A percentile compares a stretch with the other conserved stretches of the same genome.
These are phyloP conservation scores for Talaromyces sp. DNA, from an alignment of 2,329 filamentous ascomycete species.

Conservation along the genomic window DNA sequence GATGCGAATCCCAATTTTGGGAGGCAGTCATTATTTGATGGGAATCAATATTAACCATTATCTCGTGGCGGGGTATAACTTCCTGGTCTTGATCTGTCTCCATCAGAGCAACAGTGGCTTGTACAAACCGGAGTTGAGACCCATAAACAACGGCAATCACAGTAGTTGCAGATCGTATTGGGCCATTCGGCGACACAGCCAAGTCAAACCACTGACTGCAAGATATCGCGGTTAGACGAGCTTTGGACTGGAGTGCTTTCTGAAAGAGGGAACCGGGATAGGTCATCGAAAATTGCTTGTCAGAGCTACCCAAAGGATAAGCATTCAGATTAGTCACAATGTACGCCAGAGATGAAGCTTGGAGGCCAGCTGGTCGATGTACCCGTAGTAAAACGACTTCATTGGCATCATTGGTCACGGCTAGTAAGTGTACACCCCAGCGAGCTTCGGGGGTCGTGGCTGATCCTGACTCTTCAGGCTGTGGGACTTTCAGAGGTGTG, in stretches of 20 bases:
- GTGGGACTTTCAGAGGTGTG: slow-evolving; percentile 30
- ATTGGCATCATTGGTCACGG: slow-evolving; percentile 43
- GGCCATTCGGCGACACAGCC: neutral
- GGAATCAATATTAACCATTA: slow-evolving; percentile 16
- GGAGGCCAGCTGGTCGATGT: slow-evolving; percentile 12
- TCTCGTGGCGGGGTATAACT: slow-evolving; percentile 4
- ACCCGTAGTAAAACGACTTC: slow-evolving; percentile 39
- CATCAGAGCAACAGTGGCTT: slow-evolving; percentile 20
- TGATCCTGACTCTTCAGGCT: neutral
- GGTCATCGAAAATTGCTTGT: slow-evolving; percentile 16
- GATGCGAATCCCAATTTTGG: slow-evolving; percentile 13
- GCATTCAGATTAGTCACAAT: slow-evolving; percentile 31
- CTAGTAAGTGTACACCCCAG: slow-evolving; percentile 41
- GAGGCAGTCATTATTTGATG: slow-evolving; percentile 9
- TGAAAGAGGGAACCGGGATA: slow-evolving; percentile 35
- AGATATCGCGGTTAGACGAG: slow-evolving; percentile 30
- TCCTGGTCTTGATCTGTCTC: slow-evolving; percentile 2
- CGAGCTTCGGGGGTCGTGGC: slow-evolving; percentile 24
- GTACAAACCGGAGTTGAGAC: slow-evolving; percentile 31
- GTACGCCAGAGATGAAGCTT: slow-evolving; percentile 15
- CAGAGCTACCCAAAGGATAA: slow-evolving; percentile 18
- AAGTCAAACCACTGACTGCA: slow-evolving; percentile 38
- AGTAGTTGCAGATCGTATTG: slow-evolving; percentile 20
- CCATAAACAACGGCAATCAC: slow-evolving; percentile 35
- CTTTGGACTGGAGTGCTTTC: slow-evolving; percentile 26